Evolutionary conservation across 257 asterid species (phyloP), one percentile per base, ranked within the genome.

Genomic region (Scutellaria minor): DNA sequence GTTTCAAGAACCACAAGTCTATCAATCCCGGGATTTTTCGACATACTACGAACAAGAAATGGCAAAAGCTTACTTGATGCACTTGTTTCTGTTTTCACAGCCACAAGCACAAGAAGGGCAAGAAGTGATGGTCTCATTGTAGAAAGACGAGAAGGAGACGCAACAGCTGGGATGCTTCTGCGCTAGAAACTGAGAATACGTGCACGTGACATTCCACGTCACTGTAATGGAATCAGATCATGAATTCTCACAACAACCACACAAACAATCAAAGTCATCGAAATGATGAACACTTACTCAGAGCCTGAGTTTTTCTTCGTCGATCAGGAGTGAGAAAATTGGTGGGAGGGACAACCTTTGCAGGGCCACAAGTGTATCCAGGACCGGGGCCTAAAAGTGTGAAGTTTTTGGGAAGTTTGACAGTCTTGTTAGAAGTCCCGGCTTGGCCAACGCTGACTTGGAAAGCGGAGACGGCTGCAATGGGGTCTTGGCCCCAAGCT

Each of bases 191-290:
- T 89, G 96, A 6, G 96, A 89, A 69, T 85, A 89, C 3, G 93
- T 85, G 81, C 96, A 89, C 4, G 93, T 87, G 39, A 89, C 91
- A 55, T 89, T 89, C 96, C 96, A 89, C 24, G 96, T 89, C 93
- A 89, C 96, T 89, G 87, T 72, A 59, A 75, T 3, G 39, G 48
- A 50, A 53, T 35, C 41, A 64, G 47, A 72, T 65, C 52, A 41
- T 57, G 41, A 79, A 64, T 40, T 15, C 13, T 22, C 35, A 58
- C 40, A 48, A 24, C 9, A 37, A 50, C 5, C 37, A 12, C 20
- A 18, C 31, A 41, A 20, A 41, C n/a, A 24, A 37, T 6, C 50
- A 60, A 13, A 18, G 1, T 5, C 2, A 54, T 22, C 4, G 15
- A 51, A 59, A 55, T 12, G 40, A 10, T 57, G 6, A 6, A 12